Evolutionary conservation across 1,284 basidiomycete genomes (phyloP).

Genomic region (Thecaphora thlaspeos): DNA sequence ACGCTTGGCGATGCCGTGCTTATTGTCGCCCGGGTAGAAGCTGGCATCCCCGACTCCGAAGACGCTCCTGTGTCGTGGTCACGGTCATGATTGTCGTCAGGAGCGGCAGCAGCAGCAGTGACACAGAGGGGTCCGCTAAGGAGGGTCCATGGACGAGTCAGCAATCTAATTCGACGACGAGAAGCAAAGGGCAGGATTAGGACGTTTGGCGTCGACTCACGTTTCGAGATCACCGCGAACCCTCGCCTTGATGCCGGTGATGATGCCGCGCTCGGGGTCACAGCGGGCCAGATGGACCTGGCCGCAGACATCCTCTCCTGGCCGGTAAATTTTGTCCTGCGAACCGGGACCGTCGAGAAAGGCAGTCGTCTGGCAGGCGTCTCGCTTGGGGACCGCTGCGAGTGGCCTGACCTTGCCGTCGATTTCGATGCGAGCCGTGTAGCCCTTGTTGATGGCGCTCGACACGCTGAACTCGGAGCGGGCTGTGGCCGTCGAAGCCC

Average conservation of each 20-base stretch:
- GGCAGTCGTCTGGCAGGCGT: constrained; percentile 32
- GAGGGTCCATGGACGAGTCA: too few species aligned
- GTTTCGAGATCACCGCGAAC: constrained; percentile 32
- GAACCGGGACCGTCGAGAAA: constrained; percentile 32
- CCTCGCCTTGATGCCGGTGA: constrained; percentile 35
- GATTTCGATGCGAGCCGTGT: constrained; percentile 36
- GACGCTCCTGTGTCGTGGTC: too few species aligned
- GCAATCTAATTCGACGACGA: too few species aligned
- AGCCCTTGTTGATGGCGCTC: constrained; percentile 37
- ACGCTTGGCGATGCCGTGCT: constrained; percentile 33
- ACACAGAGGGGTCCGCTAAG: too few species aligned
- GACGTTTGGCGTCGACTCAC: too few species aligned
- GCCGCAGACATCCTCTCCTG: constrained; percentile 35
- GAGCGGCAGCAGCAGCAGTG: too few species aligned
- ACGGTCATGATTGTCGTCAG: too few species aligned
- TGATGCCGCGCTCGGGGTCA: constrained; percentile 30
- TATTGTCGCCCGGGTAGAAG: constrained; percentile 33
- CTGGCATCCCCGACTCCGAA: constrained; percentile 37
- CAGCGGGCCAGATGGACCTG: constrained; percentile 31
- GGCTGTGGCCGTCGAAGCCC: constrained; percentile 28
- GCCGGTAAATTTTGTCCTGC: constrained; percentile 34
- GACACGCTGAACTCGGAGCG: constrained; percentile 35
- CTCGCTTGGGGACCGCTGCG: constrained; percentile 13
- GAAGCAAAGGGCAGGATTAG: too few species aligned
- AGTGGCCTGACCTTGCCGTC: constrained; percentile 33